Base-by-base conservation (phyloP, 2,329 filamentous ascomycete genomes). In the Penicillium sp. region DNA sequence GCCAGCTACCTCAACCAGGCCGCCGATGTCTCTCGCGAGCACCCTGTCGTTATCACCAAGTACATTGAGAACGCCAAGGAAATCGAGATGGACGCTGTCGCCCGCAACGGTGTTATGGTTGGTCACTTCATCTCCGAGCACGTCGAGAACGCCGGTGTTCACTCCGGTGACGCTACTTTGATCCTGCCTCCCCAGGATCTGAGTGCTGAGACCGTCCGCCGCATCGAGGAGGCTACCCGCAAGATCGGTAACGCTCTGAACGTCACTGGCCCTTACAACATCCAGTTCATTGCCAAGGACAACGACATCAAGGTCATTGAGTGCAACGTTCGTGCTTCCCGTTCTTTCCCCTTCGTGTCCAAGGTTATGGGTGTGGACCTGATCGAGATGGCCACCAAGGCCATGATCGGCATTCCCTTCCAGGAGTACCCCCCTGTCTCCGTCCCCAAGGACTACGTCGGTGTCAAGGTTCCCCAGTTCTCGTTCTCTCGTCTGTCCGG, bases 251-350 rank as follows among this genome's bases (percentile, higher is more conserved):
- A 89, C 58, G 93, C 94, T 14, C 83, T 97, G 55, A 97, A 97
- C 72, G 88, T 99, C 53, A 97, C 94, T 39, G 94, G 94, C 46
- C 94, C 94, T 21, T 97, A 89, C 83, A 99, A 99, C 77, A 99
- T 99, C 60, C 94, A 99, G 73, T 97, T 99, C 79, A 99, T 99
- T 67, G 94, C 94, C 67, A 97, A 97, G 80, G 92, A 97, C 74
- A 97, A 97, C 72, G 93, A 97, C 63, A 97, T 99, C 81, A 97
- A 97, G 81, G 94, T 99, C 62, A 99, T 99, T 61, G 94, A 99
- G 78, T 97, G 94, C 77, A 99, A 99, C 68, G 94, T 97, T 56
- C 88, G 94, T 59, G 94, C 94, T 14, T 97, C 94, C 43, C 85
- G 94, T 61, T 97, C 93, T 0, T 97, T 97, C 82, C 94, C 94